Base-by-base conservation (phyloP, 192 early-diverging fungal species). In the Oehlia diaphana region DNA sequence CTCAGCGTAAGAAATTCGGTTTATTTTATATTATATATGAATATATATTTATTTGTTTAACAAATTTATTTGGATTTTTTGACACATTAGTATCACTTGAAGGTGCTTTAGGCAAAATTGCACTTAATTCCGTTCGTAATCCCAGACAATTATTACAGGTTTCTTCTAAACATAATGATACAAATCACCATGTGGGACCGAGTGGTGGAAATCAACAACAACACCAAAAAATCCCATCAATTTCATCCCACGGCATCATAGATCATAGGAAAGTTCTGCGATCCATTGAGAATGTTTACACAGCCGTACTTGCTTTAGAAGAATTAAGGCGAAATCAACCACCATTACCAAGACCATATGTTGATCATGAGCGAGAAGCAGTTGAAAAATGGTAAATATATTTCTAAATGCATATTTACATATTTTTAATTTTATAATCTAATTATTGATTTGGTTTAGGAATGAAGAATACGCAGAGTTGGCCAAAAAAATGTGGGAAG, bases 31-130 rank as follows among this genome's bases (percentile, higher is more conserved):
- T 31, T 9, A 67, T 49, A 39, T 19, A 28, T 28, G 33, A 26
- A 12, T 58, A 28, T 14, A 63, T 53, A 63, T 58, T 63, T 42
- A 10, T 66, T 10, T 23, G 14, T 47, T 47, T 47, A 47, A 12
- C 10, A 47, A 47, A 47, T 1, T 47, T 5, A 47, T 12, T 9
- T 81, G 37, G 10, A 72, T 78, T n/a, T 19, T 49, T 28, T 69
- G 8, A 75, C 16, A 26, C 73, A 61, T 26, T 62, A 90, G 94
- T 97, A 50, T 90, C 96, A 23, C 85, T 97, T 65, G 98, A 98
- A 83, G 97, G 97, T 21, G 96, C 96, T 31, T 86, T 99, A 26
- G 98, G 98, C 75, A 98, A 95, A 81, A 96, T 99, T 75, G 92
- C 96, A 1, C 86, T 95, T 64, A 92, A 92, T 78, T 96, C 98